phyloP scores from a whole-genome alignment of 805 yeast species.

The Grigorovia jiainica region DNA sequence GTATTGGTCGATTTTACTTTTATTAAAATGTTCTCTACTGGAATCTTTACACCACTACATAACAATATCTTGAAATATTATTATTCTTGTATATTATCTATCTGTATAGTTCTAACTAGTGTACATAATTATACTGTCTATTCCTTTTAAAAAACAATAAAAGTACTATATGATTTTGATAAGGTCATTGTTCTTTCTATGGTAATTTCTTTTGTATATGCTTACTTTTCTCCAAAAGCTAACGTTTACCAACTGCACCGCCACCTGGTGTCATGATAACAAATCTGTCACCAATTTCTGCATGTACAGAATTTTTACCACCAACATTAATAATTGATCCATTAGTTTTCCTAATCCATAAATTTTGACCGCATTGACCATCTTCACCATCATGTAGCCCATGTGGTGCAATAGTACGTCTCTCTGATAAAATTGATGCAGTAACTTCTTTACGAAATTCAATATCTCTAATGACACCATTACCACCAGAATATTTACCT shows the following conservation, averaged over 20 bases:
- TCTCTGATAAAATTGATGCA: slow-evolving; percentile 76
- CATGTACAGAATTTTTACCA: slow-evolving; percentile 57
- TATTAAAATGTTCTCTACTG: too few species aligned
- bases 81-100: too few species aligned
- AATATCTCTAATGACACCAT: slow-evolving; percentile 78
- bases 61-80: too few species aligned
- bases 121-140: too few species aligned
- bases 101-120: too few species aligned
- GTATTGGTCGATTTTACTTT: too few species aligned
- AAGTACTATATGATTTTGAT: too few species aligned
- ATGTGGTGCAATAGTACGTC: slow-evolving; percentile 77
- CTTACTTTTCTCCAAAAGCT: slow-evolving; percentile 48
- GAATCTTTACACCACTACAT: too few species aligned
- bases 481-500: slow-evolving; percentile 69
- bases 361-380: slow-evolving; percentile 64
- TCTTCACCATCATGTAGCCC: slow-evolving; percentile 78
- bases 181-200: too few species aligned
- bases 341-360: slow-evolving; percentile 36
- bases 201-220: too few species aligned
- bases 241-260: slow-evolving; percentile 56
- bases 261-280: slow-evolving; percentile 76
- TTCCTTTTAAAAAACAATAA: too few species aligned
- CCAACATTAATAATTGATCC: slow-evolving; percentile 42
- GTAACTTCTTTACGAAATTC: slow-evolving; percentile 66
- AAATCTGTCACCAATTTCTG: slow-evolving; percentile 55